phyloP scores from a whole-genome alignment of 345 rosid species.

The Brassica rapa region DNA sequence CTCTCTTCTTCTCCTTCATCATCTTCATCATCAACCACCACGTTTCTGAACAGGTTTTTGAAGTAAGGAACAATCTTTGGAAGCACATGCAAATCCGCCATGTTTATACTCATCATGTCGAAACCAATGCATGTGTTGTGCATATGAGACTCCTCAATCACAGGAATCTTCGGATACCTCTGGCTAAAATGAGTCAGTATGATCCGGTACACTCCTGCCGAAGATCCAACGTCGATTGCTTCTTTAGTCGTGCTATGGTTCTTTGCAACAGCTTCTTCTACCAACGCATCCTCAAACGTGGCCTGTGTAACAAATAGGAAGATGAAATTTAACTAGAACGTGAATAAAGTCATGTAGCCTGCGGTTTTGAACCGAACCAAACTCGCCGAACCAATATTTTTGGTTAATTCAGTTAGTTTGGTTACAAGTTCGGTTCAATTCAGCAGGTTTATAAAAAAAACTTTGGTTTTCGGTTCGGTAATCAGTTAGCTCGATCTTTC shows the following conservation, averaged over 20 bases:
- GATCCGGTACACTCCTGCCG: conserved; percentile 71
- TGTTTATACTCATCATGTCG: conserved; percentile 91
- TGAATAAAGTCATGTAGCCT: not conserved
- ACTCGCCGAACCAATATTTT: no score
- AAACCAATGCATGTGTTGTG: conserved; percentile 93
- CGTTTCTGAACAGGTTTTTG: conserved; percentile 76
- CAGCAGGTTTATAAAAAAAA: no score
- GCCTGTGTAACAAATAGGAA: conserved; percentile 58
- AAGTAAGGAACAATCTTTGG: conserved; percentile 86
- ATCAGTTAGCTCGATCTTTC: no score
- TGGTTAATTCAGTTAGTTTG: no score
- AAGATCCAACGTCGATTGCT: conserved; percentile 77
- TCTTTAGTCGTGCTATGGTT: conserved; percentile 99
- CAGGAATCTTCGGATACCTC: conserved; percentile 90
- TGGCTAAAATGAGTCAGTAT: conserved; percentile 98
- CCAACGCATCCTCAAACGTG: conserved; percentile 87
- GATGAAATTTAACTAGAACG: not conserved
- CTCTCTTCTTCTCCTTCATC: conserved; percentile 53
- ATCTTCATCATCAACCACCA: conserved; percentile 60
- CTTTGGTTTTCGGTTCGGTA: no score
- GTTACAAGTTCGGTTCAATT: no score
- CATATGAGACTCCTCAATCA: conserved; percentile 76
- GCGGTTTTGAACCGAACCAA: no score
- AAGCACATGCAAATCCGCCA: conserved; percentile 78
- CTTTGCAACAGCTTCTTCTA: conserved; percentile 83